Evolutionary conservation across 2,329 filamentous ascomycete species (phyloP).

Genomic region (Onygenales sp.): DNA sequence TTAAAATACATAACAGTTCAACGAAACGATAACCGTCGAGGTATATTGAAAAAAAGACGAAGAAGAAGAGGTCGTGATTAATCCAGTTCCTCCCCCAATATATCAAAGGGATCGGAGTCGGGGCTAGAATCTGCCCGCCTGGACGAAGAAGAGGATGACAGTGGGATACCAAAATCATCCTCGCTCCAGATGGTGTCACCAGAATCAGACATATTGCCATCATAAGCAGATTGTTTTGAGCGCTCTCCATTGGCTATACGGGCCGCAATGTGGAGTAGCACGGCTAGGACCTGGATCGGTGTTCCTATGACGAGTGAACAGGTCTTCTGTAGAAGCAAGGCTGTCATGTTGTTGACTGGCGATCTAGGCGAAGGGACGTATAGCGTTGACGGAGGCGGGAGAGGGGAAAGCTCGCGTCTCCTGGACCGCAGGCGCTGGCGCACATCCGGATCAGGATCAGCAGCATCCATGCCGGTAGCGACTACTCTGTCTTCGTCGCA

Average conservation of each 20-base stretch:
- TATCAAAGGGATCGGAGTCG: slow-evolving; percentile 7
- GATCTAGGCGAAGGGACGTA: slow-evolving; percentile 37
- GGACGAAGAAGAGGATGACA: slow-evolving; percentile 18
- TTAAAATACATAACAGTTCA: not conserved
- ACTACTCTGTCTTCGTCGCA: not conserved
- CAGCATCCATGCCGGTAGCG: slow-evolving; percentile 18
- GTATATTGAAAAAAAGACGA: not conserved
- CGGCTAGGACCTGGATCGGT: slow-evolving; percentile 64
- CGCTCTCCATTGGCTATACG: slow-evolving; percentile 47
- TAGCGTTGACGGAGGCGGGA: slow-evolving; percentile 59
- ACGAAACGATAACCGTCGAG: not conserved
- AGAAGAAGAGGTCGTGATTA: not conserved
- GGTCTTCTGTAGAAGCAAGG: slow-evolving; percentile 65
- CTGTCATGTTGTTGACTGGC: slow-evolving; percentile 44
- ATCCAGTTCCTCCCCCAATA: not conserved
- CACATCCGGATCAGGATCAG: slow-evolving; percentile 26
- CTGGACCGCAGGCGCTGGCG: slow-evolving; percentile 48
- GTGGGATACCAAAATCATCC: slow-evolving; percentile 48
- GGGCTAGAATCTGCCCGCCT: slow-evolving; percentile 9
- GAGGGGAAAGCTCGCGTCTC: slow-evolving; percentile 53
- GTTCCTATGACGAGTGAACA: slow-evolving; percentile 68
- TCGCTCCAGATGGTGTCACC: slow-evolving; percentile 41
- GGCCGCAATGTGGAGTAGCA: slow-evolving; percentile 75
- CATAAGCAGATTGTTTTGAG: slow-evolving; percentile 23
- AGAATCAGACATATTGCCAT: slow-evolving; percentile 37